phyloP scores from a whole-genome alignment of 1,139 yeast genomes.

The Pneumocystis murina region DNA sequence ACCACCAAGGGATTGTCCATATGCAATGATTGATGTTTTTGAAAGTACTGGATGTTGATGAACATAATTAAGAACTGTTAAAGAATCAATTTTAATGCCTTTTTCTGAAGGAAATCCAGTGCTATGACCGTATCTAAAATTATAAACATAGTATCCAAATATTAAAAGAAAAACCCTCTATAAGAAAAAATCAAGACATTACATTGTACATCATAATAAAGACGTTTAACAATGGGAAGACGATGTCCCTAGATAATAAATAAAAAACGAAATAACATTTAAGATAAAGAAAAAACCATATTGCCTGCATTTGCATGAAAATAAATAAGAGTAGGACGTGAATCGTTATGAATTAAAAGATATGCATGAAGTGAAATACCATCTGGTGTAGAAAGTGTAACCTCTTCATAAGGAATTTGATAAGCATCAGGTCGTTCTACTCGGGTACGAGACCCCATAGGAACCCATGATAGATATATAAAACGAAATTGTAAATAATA shows the following conservation, averaged over 20 bases:
- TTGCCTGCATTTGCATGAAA: conserved; percentile 94
- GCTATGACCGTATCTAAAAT: conserved; percentile 49
- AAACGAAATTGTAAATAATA: conserved; percentile 39
- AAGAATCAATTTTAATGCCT: conserved; percentile 76
- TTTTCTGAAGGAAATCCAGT: conserved; percentile 62
- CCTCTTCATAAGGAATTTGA: conserved; percentile 53
- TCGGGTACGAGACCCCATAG: conserved; percentile 50
- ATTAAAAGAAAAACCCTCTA: conserved; percentile 8
- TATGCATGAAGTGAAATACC: conserved; percentile 35
- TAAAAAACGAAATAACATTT: background rate
- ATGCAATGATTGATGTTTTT: conserved; percentile 45
- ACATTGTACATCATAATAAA: conserved; percentile 49
- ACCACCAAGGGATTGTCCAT: conserved; percentile 89
- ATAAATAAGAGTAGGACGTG: conserved; percentile 47
- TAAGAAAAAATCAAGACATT: conserved; percentile 36
- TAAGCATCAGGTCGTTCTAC: conserved; percentile 70
- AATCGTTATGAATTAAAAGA: conserved; percentile 6
- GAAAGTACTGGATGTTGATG: conserved; percentile 37
- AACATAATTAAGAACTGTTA: conserved; percentile 50
- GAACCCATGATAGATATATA: conserved; percentile 70
- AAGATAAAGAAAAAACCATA: conserved; percentile 26
- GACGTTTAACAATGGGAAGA: conserved; percentile 62
- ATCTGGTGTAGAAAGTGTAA: conserved; percentile 51
- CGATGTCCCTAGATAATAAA: conserved; percentile 44
- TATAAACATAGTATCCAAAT: background rate